A percentile compares a stretch with the other conserved stretches of the same genome.
phyloP scores from a whole-genome alignment of 306 rosid species.

The Lathyrus sativus region DNA sequence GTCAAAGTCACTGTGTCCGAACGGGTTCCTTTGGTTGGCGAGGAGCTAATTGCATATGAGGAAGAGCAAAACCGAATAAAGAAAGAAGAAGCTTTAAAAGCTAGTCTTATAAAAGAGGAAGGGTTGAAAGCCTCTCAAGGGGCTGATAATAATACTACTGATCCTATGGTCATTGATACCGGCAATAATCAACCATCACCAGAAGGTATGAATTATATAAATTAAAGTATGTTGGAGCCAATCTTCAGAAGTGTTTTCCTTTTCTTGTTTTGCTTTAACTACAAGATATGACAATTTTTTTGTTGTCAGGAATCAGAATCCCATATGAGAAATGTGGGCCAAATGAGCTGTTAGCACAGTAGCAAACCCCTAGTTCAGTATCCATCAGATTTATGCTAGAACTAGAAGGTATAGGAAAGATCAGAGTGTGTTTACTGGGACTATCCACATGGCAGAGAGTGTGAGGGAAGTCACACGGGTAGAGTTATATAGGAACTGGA shows the following conservation, averaged over 20 bases:
- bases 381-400: no score
- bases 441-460: no score
- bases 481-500: no score
- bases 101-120: constrained; percentile 83
- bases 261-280: constrained; percentile 2
- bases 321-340: no score
- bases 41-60: constrained; percentile 91
- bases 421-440: no score
- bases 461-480: no score
- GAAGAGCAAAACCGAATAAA: constrained; percentile 85
- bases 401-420: no score
- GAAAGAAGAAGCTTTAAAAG: constrained; percentile 91
- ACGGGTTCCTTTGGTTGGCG: constrained; percentile 95
- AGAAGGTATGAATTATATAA: constrained; percentile 53
- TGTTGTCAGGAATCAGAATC: no score
- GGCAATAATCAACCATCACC: constrained; percentile 54
- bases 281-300: constrained; percentile 20
- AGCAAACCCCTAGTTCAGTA: no score
- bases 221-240: constrained; percentile 26
- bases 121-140: constrained; percentile 68
- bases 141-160: constrained; percentile 55
- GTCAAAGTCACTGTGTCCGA: constrained; percentile 89
- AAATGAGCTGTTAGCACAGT: no score
- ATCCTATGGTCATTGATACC: constrained; percentile 78
- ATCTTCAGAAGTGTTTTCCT: constrained; percentile 19